Evolutionary conservation across 495 filamentous ascomycete genomes (phyloP).

Genomic region (Aspergillus sclerotioniger): DNA sequence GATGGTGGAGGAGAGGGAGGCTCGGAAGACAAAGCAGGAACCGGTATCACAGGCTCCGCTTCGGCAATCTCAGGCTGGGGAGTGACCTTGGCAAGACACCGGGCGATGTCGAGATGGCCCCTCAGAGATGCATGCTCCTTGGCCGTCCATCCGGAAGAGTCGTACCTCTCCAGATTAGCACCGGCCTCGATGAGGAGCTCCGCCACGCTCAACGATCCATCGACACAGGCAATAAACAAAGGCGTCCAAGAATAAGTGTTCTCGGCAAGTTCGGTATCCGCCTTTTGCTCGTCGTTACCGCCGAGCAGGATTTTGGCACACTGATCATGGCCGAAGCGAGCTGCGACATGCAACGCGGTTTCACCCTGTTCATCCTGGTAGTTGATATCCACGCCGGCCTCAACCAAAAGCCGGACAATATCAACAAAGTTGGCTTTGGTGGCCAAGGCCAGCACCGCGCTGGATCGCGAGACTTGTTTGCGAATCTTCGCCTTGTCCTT

Average conservation of each 20-base stretch:
- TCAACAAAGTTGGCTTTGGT: constrained; percentile 77
- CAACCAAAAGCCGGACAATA: constrained; percentile 83
- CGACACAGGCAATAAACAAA: constrained; percentile 85
- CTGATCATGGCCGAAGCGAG: constrained; percentile 78
- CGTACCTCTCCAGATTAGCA: constrained; percentile 66
- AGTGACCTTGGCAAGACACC: constrained; percentile 57
- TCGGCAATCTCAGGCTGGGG: constrained; percentile 36
- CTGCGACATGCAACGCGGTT: constrained; percentile 88
- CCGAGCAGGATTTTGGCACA: constrained; percentile 74
- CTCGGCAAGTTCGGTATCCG: constrained; percentile 74
- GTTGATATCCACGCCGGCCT: constrained; percentile 90
- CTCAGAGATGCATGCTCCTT: constrained; percentile 89
- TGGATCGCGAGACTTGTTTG: constrained; percentile 76
- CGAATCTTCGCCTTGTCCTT: constrained; percentile 59
- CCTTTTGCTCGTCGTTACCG: constrained; percentile 65
- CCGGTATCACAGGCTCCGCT: constrained; percentile 33
- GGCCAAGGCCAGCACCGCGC: constrained; percentile 82
- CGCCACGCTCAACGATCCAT: constrained; percentile 73
- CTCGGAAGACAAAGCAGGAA: constrained; percentile 36
- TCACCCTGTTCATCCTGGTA: constrained; percentile 93
- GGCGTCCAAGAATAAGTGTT: constrained; percentile 91
- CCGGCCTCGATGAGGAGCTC: constrained; percentile 75
- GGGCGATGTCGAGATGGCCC: constrained; percentile 79
- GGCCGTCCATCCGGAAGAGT: constrained; percentile 91
- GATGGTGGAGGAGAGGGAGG: constrained; percentile 49